Evolutionary conservation across 164 flowering plant genomes (phyloP), one percentile per base, ranked within the genome.

Genomic region (Houttuynia cordata): DNA sequence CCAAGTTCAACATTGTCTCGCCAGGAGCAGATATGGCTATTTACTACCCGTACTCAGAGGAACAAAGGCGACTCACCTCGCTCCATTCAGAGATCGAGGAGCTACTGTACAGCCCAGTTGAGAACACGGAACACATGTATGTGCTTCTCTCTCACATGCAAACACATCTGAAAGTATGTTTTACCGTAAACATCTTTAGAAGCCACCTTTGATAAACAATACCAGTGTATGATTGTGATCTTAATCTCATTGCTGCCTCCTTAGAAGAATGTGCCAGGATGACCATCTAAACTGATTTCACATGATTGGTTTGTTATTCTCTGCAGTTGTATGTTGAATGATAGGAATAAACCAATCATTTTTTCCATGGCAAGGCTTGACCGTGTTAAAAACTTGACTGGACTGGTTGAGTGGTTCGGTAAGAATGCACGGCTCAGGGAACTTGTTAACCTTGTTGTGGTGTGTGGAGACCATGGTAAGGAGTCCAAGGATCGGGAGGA

Each of bases 1-100:
- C 99, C 64, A 94, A 94, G 76, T 94, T 94, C 82, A 94, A 94
- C 87, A 94, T 94, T 60, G 99, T 94, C 51, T 88, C 99, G 4
- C 99, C 99, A 0, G 99, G 99, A 73, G 99, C 99, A 23, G 99
- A 94, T 61, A 79, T 73, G 81, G 74, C 69, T 65, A 76, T 91
- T 53, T 94, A 94, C 74, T 94, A 81, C 79, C 81, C 97, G 18
- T 84, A 83, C 74, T 78, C 89, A 0, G 95, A 93, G 65, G 74
- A 77, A 74, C 67, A 80, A 37, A 74, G 64, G 56, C 75, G 99
- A 66, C 80, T 94, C 57, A 94, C 84, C n/a, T 60, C 80, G 19
- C 68, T 91, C 72, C 97, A 94, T 68, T 82, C 89, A 4, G 96
- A 85, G 64, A 86, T 94, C n/a, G 96, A 94, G 67, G 96, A 94